phyloP scores from a whole-genome alignment of 352 stramenopile genomes.

The Globisporangium iwayamae region DNA sequence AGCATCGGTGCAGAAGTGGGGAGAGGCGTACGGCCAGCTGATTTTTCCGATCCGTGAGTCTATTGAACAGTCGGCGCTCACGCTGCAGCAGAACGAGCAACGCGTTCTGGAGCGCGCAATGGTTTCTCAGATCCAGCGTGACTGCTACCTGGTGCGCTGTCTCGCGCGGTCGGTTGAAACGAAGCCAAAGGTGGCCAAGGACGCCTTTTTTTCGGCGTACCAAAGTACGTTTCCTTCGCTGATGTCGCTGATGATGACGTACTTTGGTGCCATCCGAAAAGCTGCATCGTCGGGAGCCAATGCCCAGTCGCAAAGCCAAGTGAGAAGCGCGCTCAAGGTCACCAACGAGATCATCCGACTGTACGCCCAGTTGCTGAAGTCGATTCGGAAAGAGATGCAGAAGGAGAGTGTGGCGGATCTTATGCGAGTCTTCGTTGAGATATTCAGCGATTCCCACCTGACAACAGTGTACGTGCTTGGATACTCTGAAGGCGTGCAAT shows the following conservation, averaged over 20 bases:
- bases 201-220: slow-evolving; percentile 66
- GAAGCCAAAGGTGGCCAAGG: slow-evolving; percentile 75
- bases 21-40: slow-evolving; percentile 50
- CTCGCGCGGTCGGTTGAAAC: slow-evolving; percentile 65
- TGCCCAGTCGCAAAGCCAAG: slow-evolving; percentile 32
- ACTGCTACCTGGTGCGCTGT: slow-evolving; percentile 66
- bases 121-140: slow-evolving; percentile 62
- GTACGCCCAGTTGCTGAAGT: slow-evolving; percentile 76
- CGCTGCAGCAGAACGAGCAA: slow-evolving; percentile 71
- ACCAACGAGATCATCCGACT: slow-evolving; percentile 79
- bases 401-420: slow-evolving; percentile 67
- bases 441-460: slow-evolving; percentile 76
- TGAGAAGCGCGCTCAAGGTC: slow-evolving; percentile 66
- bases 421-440: slow-evolving; percentile 76
- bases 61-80: slow-evolving; percentile 61
- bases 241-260: slow-evolving; percentile 61
- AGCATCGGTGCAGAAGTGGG: slow-evolving; percentile 39
- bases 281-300: slow-evolving; percentile 22
- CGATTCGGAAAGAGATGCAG: slow-evolving; percentile 80
- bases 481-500: neutral
- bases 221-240: slow-evolving; percentile 54
- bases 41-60: slow-evolving; percentile 68
- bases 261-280: slow-evolving; percentile 64
- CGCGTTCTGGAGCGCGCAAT: slow-evolving; percentile 61
- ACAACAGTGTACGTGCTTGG: slow-evolving; percentile 45